Base-by-base conservation (phyloP, 805 yeast genomes). In the Metschnikowia similis region DNA sequence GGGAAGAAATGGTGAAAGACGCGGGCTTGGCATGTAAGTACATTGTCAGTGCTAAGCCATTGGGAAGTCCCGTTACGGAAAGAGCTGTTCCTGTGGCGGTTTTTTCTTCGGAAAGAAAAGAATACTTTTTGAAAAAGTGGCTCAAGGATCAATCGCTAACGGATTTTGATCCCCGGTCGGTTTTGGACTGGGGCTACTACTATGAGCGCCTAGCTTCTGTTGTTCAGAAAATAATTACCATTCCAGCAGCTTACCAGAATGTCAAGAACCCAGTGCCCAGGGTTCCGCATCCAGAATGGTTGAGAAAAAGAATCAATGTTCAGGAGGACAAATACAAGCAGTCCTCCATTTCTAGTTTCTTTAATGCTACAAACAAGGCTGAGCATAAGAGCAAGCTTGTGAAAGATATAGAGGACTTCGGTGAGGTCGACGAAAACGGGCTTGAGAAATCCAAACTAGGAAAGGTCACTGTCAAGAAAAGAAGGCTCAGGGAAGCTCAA, bases 81-180 rank as follows among this genome's bases (percentile, higher is more conserved):
- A 78, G 99, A 56, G 99, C 99, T 0, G 77, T 94, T 41, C 99
- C 99, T 0, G 96, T 95, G 6, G 94, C 97, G 0, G 90, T 94
- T 16, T 95, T 94, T 64, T 86, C 96, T 0, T 85, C 97, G 0
- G 97, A 90, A 30, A 85, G 86, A 47, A 90, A 89, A 64, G 78
- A 84, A 52, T 79, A 78, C 39, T 94, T 81, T 61, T 68, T 94
- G 62, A 80, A 91, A 59, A 83, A 88, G 60, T 94, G 99, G 99
- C 74, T 91, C 35, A 76, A 81, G 50, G 96, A 92, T 58, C 82
- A 87, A 0, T 74, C 87, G 0, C 65, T 92, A 39, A 87, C 82
- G 3, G 81, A 83, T 44, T 89, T 89, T 63, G 97, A 92, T 66
- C 96, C 96, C 3, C 77, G 98, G 60, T 78, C 81, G 16, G 86